Evolutionary conservation across 305 asterid species (phyloP).

Genomic region (Fraxinus floribunda): DNA sequence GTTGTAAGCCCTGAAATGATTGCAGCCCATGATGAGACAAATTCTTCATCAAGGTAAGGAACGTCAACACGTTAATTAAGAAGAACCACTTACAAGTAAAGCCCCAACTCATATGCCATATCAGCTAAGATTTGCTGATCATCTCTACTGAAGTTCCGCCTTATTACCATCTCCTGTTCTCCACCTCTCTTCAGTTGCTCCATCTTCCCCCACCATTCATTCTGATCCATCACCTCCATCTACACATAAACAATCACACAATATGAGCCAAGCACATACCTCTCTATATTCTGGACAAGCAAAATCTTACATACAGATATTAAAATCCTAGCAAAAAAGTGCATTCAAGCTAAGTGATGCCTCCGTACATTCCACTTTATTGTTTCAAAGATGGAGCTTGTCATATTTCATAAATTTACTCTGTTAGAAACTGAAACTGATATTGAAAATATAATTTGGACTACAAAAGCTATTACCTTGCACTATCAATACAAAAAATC

Average conservation of each 20-base stretch:
- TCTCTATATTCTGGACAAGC: background rate
- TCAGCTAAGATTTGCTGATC: slow-evolving; percentile 71
- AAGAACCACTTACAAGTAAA: slow-evolving; percentile 71
- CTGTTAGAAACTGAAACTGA: slow-evolving; percentile 12
- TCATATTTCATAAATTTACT: background rate
- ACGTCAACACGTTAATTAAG: background rate
- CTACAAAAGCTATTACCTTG: slow-evolving; percentile 1
- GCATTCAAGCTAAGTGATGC: background rate
- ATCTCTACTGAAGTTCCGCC: slow-evolving; percentile 65
- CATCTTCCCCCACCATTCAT: slow-evolving; percentile 86
- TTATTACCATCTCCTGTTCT: slow-evolving; percentile 83
- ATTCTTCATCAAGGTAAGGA: slow-evolving; percentile 5
- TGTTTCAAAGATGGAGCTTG: slow-evolving; percentile 3
- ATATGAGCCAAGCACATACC: background rate
- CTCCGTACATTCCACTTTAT: background rate
- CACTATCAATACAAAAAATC: background rate
- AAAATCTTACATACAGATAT: background rate
- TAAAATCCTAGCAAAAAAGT: background rate
- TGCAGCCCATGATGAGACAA: background rate
- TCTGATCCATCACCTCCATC: slow-evolving; percentile 77
- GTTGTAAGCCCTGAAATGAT: slow-evolving; percentile 6
- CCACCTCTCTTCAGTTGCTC: slow-evolving; percentile 77
- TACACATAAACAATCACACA: slow-evolving; percentile 29
- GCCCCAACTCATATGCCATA: slow-evolving; percentile 84
- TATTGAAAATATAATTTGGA: slow-evolving; percentile 7